Conservation (phyloP, 2,329 filamentous ascomycete species). For the Chrysoporthe deuterocubensis region DNA sequence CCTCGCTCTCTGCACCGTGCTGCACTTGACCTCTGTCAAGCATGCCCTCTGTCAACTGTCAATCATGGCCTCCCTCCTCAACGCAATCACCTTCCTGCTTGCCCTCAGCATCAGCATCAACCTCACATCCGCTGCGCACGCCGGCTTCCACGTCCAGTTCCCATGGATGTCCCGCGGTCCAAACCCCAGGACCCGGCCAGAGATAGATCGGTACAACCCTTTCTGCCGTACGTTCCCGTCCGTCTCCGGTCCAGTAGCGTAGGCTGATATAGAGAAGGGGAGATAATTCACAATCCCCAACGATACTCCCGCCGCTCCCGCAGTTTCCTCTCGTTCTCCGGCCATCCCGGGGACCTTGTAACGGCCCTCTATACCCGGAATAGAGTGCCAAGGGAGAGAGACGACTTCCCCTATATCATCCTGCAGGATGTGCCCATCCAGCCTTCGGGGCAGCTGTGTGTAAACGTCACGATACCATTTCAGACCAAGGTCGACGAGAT, state of each 20-base stretch:
- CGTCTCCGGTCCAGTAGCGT: background rate
- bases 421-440: background rate
- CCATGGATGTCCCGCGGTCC: background rate
- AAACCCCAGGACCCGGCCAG: background rate
- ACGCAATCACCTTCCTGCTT: background rate
- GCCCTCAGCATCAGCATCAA: background rate
- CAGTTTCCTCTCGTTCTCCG: background rate
- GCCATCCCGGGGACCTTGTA: background rate
- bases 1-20: background rate
- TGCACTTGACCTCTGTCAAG: background rate
- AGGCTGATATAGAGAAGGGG: background rate
- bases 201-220: background rate
- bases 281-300: background rate
- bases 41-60: background rate
- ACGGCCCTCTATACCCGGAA: background rate
- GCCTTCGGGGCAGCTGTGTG: background rate
- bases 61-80: background rate
- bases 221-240: background rate
- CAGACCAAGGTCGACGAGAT: background rate
- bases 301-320: background rate
- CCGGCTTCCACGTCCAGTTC: background rate
- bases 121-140: background rate
- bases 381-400: constrained; percentile 6
- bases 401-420: constrained; percentile 5
- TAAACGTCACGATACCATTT: background rate